Evolutionary conservation across 257 asterid species (phyloP).

Genomic region (Solanum virginianum): DNA sequence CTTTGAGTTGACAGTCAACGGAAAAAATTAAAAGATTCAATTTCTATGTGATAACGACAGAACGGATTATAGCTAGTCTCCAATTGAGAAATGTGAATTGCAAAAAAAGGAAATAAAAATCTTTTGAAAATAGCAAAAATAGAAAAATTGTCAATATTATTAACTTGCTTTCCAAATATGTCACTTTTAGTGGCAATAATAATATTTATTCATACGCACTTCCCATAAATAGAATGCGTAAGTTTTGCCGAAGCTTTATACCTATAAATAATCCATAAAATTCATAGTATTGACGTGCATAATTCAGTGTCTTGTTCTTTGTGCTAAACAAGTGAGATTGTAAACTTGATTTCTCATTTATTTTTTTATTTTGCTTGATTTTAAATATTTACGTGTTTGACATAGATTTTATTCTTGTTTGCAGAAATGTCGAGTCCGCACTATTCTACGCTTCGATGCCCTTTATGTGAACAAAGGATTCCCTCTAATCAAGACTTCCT

Average conservation of each 20-base stretch:
- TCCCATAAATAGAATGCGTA: not conserved
- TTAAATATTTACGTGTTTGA: not conserved
- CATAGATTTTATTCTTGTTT: not conserved
- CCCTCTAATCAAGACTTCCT: not conserved
- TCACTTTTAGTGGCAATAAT: not conserved
- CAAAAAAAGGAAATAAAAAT: too few relatives aligned
- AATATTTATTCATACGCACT: too few relatives aligned
- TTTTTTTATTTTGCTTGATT: not conserved
- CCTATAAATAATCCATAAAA: not conserved
- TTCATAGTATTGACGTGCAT: not conserved
- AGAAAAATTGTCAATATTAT: too few relatives aligned
- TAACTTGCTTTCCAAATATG: not conserved
- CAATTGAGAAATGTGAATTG: too few relatives aligned
- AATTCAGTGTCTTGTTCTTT: not conserved
- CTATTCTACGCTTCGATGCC: not conserved
- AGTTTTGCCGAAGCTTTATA: too few relatives aligned
- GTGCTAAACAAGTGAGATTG: not conserved
- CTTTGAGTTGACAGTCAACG: too few relatives aligned
- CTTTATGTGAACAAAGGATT: not conserved
- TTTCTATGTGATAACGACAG: too few relatives aligned
- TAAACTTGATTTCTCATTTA: not conserved
- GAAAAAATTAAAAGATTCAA: too few relatives aligned
- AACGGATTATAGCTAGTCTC: too few relatives aligned
- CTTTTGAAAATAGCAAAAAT: too few relatives aligned
- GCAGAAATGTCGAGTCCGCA: not conserved